Base-by-base conservation (phyloP, 83 land plant genomes). In the Isoetes engelmannii region DNA sequence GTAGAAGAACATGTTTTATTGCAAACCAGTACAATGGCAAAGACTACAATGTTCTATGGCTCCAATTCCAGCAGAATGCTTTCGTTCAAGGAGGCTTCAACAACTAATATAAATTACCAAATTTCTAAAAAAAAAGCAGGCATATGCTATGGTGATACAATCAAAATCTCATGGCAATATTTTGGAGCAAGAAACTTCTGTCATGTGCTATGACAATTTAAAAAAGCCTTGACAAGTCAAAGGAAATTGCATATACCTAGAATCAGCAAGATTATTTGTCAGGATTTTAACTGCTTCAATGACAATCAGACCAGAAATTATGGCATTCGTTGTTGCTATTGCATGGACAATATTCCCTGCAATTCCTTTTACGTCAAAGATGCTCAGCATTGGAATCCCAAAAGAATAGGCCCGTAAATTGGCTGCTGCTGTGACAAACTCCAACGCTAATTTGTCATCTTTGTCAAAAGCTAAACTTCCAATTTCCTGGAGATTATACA, bases 271-370 rank as follows among this genome's bases (percentile, higher is more conserved):
- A 71, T 82, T 85, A 55, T 75, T 79, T 64, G 74, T 83, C 46
- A 95, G 89, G 55, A 96, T 85, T 80, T 96, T 96, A 5, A 89
- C 83, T 67, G 95, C 85, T 79, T 96, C 97, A 59, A 92, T 79
- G 44, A 92, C 95, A 65, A 96, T 92, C 69, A 96, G 76, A 4
- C 99, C 99, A 64, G 97, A 91, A 66, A 96, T 84, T 57, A 89
- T 77, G 18, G 99, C 99, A 87, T 96, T 96, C 47, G 99, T 96
- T 65, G 99, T 96, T 64, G 99, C 97, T 67, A 96, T 91, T 72
- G 99, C 99, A 84, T 96, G 99, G 20, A 96, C 85, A 69, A 96
- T 96, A 69, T 96, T 96, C 7, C 99, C 97, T 76, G 99, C 99
- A 75, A 96, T 92, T 41, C 99, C 99, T 84, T 96, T 96, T 44